Base-by-base conservation (phyloP, 2,329 filamentous ascomycete species). In the Onygena corvina region DNA sequence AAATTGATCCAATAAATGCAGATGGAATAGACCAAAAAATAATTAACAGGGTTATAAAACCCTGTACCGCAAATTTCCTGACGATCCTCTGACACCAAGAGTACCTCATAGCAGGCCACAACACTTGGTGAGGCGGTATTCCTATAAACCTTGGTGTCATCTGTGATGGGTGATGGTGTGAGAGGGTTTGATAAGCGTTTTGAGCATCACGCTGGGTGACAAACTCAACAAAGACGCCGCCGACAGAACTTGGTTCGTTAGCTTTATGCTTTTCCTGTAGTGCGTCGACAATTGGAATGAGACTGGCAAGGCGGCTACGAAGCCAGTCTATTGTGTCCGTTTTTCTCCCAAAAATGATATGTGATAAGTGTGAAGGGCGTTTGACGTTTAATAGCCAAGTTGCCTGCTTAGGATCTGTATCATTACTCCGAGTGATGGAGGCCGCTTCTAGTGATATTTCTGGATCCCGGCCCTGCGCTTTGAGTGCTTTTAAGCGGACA, bases 241-340 rank as follows among this genome's bases (percentile, higher is more conserved):
- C 77, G 8, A 87, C 70, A 53, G 78, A 76, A 54, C 80, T 77
- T 42, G 74, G 79, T 16, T 84, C 75, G 31, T 83, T 77, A 14
- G 72, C 67, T 46, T 74, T 76, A 60, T 88, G 83, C 29, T 75
- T 73, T 35, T 71, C 72, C 61, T 92, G 86, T 9, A 78, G 72
- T 16, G 72, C 67, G 12, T 81, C 72, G n/a, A 87, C 80, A 50
- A 83, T 74, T 3, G 84, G 78, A 44, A 86, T 79, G 29, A 89
- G 75, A 29, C 78, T 77, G 46, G 80, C 75, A 16, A 95, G 76
- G 62, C 90, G 81, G 2, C 73, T 71, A 44, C 90, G 84, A 55
- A 81, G 84, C 81, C 84, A 94, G 48, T 86, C 77, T 60, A 96
- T 94, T 0, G 86, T 89, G 66, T 96, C 89, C 6, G 94, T 89